A percentile compares a stretch with the other conserved stretches of the same genome.
phyloP scores from a whole-genome alignment of 352 stramenopile genomes.

The Globisporangium okanoganense region DNA sequence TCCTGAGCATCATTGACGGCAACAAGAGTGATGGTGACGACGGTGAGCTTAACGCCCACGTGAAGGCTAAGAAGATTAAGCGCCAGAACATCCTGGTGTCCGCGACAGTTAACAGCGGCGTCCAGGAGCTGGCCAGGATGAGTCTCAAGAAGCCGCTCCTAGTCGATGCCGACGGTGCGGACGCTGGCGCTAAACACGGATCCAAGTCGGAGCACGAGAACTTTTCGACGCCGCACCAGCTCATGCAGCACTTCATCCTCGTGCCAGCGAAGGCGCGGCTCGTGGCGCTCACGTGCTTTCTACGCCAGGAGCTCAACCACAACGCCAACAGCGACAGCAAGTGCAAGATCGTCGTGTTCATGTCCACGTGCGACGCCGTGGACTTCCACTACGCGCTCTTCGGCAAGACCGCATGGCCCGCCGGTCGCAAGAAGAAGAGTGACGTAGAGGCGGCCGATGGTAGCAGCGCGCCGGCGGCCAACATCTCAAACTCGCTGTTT shows the following conservation, averaged over 20 bases:
- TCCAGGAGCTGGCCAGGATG: constrained; percentile 79
- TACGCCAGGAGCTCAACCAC: constrained; percentile 71
- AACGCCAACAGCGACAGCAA: constrained; percentile 24
- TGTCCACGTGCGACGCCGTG: constrained; percentile 96
- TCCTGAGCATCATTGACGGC: constrained; percentile 93
- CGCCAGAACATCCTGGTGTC: constrained; percentile 85
- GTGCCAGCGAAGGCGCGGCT: constrained; percentile 94
- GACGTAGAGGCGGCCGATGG: constrained; percentile 80
- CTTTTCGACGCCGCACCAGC: constrained; percentile 89
- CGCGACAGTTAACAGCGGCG: constrained; percentile 85
- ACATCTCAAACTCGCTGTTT: constrained; percentile 48
- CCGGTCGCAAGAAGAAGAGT: constrained; percentile 18
- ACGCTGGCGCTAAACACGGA: constrained; percentile 6
- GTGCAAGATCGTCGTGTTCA: constrained; percentile 94
- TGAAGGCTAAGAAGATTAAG: not conserved
- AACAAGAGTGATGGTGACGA: constrained; percentile 73
- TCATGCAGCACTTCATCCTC: constrained; percentile 96
- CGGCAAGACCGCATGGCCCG: constrained; percentile 73
- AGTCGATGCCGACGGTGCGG: constrained; percentile 67
- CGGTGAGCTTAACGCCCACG: constrained; percentile 37
- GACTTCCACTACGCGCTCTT: constrained; percentile 96
- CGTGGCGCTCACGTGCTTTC: constrained; percentile 89
- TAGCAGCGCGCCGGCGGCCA: constrained; percentile 50
- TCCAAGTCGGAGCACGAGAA: constrained; percentile 33
- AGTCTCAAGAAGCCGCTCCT: constrained; percentile 73